Base-by-base conservation (phyloP, 75 land plant genomes). In the Cupressus sempervirens region DNA sequence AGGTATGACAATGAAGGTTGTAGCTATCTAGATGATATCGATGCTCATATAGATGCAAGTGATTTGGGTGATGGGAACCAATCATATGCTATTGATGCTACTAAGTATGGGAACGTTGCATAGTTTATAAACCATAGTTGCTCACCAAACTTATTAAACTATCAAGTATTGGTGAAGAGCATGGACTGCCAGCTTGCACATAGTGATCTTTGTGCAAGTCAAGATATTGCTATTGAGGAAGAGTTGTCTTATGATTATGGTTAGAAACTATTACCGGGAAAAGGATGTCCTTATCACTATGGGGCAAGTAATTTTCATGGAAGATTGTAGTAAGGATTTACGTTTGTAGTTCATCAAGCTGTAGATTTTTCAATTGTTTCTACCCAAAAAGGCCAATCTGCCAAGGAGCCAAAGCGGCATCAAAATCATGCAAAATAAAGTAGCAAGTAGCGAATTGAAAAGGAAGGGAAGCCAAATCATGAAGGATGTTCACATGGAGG, bases 131-230 rank as follows among this genome's bases (percentile, higher is more conserved):
- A 98, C 87, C 98, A 98, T 87, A 98, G 98, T 76, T 96, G 96
- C 89, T 93, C 84, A 11, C n/a, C n/a, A n/a, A n/a, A n/a, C n/a
- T n/a, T n/a, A n/a, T n/a, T n/a, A n/a, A n/a, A n/a, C n/a, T n/a
- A 94, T 65, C 93, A 91, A 88, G 99, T 96, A 82, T 89, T 96
- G 68, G 98, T 96, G 84, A 98, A 96, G 53, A 96, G 97, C 86
- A 98, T 98, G 99, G 99, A 98, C 84, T 93, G 88, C 85, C 95
- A 94, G 82, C 93, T 95, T 85, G 97, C 99, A 35, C 99, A 98
- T 74, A 91, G 96, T 86, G 98, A 97, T 50, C 87, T 98, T 82
- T 98, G 89, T 88, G 94, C 98, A 50, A 95, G 86, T 80, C 93
- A 92, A 84, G 98, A 98, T 96, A 96, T 97, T 85, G 90, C 89